A percentile compares a stretch with the other conserved stretches of the same genome.
phyloP scores from a whole-genome alignment of 768 basidiomycete genomes.

The Auriscalpium microsporum region DNA sequence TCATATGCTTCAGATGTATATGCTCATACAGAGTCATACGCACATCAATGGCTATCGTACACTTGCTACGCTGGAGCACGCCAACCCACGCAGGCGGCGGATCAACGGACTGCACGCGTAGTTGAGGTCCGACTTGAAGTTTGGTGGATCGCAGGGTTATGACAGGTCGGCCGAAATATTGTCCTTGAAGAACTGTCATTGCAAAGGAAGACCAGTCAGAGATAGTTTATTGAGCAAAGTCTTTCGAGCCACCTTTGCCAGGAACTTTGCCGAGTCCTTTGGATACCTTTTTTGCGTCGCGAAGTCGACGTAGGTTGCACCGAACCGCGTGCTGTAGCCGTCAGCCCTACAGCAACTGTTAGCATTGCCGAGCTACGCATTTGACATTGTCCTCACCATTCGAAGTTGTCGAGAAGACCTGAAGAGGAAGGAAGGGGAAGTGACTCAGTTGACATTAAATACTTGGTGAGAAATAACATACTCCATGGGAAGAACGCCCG shows the following conservation, averaged over 20 bases:
- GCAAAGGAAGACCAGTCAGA: neutral
- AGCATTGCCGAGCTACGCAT: neutral
- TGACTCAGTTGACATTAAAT: neutral
- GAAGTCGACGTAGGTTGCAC: constrained; percentile 65
- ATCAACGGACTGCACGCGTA: neutral
- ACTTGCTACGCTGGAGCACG: too few species aligned
- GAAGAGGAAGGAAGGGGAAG: neutral
- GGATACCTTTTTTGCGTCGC: constrained; percentile 57
- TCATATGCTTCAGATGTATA: too few species aligned
- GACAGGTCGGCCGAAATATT: neutral
- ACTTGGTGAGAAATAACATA: constrained; percentile 22
- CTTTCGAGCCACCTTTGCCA: constrained; percentile 35
- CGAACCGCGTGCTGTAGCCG: constrained; percentile 59
- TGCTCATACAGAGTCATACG: too few species aligned
- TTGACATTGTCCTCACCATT: constrained; percentile 33
- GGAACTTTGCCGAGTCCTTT: constrained; percentile 51
- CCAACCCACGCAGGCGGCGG: neutral
- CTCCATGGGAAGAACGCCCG: constrained; percentile 63
- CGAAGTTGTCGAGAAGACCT: constrained; percentile 66
- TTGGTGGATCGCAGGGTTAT: neutral
- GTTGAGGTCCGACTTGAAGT: neutral
- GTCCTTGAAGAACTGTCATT: constrained; percentile 1
- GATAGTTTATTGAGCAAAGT: too few species aligned
- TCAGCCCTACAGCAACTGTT: constrained; percentile 35
- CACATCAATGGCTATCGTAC: too few species aligned